Base-by-base conservation (phyloP, 805 yeast species). In the Candida boidinii region DNA sequence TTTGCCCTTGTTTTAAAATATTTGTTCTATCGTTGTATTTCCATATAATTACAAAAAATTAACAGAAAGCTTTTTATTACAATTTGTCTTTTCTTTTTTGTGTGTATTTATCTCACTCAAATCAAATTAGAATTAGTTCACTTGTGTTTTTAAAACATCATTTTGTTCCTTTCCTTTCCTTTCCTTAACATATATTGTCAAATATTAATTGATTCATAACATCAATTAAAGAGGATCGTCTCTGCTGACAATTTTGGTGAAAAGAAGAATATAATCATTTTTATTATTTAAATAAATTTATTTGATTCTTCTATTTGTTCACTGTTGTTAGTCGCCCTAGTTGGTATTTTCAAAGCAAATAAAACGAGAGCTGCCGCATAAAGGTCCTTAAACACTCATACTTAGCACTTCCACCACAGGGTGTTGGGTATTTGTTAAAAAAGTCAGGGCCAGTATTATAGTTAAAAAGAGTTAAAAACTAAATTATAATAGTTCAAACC, bases 311-410 rank as follows among this genome's bases (percentile, higher is more conserved):
- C 24, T 12, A 17, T 10, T 15, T 10, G 18, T 23, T 23, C 35
- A 24, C 12, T 29, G 34, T 30, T 28, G 26, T 25, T 33, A 26
- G 33, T 32, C 37, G 23, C 28, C 36, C 31, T 23, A 14, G 22
- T 25, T 31, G 33, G 28, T 28, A 29, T 33, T 26, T 15, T 20
- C 26, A 17, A 20, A 19, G 17, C n/a, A n/a, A 33, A 30, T 26
- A 12, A 25, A 27, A 65, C 71, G 71, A 60, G 71, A 65, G 71
- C 71, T 65, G 71, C 71, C 71, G 71, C 68, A 54, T 65, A 68
- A 50, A 47, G 60, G 47, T 38, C 41, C 17, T 48, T 29, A 6
- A 26, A 21, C 29, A 8, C 11, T 21, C 5, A 11, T 28, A 28
- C 30, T 28, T 28, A 19, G 21, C 30, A 7, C 17, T 20, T 14